phyloP scores from a whole-genome alignment of 2,329 filamentous ascomycete genomes.

The Ophiocordyceps robertsii region DNA sequence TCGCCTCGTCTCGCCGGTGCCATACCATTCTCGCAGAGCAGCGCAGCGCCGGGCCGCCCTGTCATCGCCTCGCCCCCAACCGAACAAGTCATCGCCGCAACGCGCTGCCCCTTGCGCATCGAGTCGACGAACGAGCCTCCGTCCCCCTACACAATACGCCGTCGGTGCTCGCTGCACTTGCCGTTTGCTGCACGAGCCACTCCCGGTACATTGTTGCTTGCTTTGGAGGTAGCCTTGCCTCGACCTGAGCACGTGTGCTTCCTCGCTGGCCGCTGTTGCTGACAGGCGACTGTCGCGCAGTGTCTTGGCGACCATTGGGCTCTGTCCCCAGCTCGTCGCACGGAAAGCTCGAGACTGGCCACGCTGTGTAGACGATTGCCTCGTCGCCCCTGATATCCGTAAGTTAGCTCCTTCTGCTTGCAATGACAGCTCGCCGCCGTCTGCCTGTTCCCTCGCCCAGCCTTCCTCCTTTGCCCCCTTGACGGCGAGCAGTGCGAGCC shows the following conservation, averaged over 20 bases:
- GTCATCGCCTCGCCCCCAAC: background rate
- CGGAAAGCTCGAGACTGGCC: background rate
- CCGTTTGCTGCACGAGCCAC: too few relatives aligned
- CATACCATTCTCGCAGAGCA: background rate
- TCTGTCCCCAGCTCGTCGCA: too few relatives aligned
- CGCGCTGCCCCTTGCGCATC: too few relatives aligned
- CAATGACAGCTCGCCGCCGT: background rate
- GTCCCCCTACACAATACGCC: background rate
- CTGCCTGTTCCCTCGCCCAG: background rate
- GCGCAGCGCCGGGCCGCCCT: background rate
- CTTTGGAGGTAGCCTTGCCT: too few relatives aligned
- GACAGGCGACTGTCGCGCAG: too few relatives aligned
- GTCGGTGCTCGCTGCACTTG: background rate
- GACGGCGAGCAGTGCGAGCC: background rate
- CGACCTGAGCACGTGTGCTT: too few relatives aligned
- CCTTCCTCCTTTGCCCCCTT: background rate
- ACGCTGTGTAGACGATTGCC: background rate
- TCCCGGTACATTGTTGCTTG: too few relatives aligned
- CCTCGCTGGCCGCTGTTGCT: too few relatives aligned
- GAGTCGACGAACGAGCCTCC: background rate
- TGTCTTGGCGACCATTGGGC: too few relatives aligned
- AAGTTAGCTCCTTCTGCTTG: constrained; percentile 1
- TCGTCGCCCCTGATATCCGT: background rate
- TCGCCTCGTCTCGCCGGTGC: background rate
- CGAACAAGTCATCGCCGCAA: background rate